These are phyloP conservation scores for Letharia columbiana DNA, from an alignment of 495 filamentous ascomycete genomes.

Conservation along the genomic window DNA sequence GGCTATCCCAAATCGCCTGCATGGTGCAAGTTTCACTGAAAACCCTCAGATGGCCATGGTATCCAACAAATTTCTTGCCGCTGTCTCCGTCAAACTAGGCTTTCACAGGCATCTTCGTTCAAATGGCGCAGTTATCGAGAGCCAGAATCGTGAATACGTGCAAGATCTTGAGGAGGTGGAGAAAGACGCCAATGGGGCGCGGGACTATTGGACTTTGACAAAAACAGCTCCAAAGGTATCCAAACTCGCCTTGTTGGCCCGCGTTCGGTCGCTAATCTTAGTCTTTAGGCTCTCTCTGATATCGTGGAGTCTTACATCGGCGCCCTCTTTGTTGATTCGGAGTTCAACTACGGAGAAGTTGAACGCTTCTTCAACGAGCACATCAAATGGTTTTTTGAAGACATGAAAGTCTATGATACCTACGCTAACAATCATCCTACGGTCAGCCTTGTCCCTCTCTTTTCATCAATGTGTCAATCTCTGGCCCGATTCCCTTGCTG, in stretches of 20 bases:
- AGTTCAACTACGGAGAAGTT: conserved; percentile 65
- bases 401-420: conserved; percentile 82
- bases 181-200: conserved; percentile 43
- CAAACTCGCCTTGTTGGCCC: background rate
- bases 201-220: conserved; percentile 70
- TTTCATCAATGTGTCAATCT: background rate
- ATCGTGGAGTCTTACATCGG: conserved; percentile 85
- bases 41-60: conserved; percentile 80
- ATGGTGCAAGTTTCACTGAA: conserved; percentile 12
- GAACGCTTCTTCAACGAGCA: conserved; percentile 66
- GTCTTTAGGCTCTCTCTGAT: conserved; percentile 63
- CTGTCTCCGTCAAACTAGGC: conserved; percentile 63
- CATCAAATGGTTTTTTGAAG: conserved; percentile 69
- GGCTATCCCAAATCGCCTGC: conserved; percentile 4
- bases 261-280: background rate
- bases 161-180: conserved; percentile 53
- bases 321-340: conserved; percentile 85
- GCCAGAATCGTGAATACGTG: conserved; percentile 61
- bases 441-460: conserved; percentile 29
- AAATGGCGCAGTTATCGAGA: conserved; percentile 48
- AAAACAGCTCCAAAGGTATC: conserved; percentile 63
- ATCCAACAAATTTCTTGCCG: conserved; percentile 88
- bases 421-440: conserved; percentile 85
- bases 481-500: conserved; percentile 7
- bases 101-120: conserved; percentile 68